phyloP scores from a whole-genome alignment of 2,329 filamentous ascomycete species.

The Alternaria novae-zelandiae region DNA sequence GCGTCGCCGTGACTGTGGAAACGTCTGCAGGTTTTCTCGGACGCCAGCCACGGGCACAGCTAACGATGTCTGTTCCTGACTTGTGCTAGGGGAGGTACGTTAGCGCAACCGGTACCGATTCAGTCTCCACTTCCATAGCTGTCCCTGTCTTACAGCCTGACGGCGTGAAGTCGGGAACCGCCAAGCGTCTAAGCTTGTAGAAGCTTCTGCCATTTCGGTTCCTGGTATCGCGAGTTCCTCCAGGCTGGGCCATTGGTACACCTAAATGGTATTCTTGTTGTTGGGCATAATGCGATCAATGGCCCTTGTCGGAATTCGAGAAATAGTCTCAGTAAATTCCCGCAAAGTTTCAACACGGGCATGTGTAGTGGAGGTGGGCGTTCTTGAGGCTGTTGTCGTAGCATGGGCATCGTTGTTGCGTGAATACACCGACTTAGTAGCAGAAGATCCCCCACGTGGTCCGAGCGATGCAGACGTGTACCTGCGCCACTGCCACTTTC shows the following conservation, averaged over 20 bases:
- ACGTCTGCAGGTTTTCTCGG: neutral
- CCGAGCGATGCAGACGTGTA: constrained; percentile 9
- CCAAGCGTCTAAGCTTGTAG: neutral
- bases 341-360: neutral
- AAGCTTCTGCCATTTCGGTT: neutral
- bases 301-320: neutral
- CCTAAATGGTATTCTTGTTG: neutral
- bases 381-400: neutral
- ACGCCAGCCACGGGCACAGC: constrained; percentile 9
- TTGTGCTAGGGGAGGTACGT: constrained; percentile 3
- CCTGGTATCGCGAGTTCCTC: neutral
- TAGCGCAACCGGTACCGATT: constrained; percentile 11
- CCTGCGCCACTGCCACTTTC: constrained; percentile 2
- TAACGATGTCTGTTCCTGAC: constrained; percentile 8
- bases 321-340: neutral
- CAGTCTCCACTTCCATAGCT: constrained; percentile 5
- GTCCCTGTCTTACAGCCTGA: constrained; percentile 1
- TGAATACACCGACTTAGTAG: constrained; percentile 1
- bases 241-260: neutral
- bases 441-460: constrained; percentile 23
- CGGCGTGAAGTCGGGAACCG: neutral
- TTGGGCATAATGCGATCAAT: neutral
- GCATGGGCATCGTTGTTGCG: constrained; percentile 8
- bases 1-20: neutral
- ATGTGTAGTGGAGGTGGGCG: neutral